These are phyloP conservation scores for Pestalotiopsis sp. DNA, from an alignment of 2,329 filamentous ascomycete species.

Conservation along the genomic window DNA sequence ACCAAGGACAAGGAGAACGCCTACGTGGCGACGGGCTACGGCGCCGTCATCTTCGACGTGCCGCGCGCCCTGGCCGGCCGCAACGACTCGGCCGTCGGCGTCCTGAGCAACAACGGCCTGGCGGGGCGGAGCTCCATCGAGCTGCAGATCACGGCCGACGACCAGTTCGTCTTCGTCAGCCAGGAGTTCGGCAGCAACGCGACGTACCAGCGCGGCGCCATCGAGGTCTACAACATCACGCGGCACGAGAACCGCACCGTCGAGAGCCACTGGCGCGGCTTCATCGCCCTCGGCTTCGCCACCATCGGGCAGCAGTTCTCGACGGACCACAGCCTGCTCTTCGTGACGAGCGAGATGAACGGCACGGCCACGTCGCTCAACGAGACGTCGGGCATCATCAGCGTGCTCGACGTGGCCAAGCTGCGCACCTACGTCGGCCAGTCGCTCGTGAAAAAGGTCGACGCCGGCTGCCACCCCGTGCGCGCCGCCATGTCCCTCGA, in stretches of 20 bases:
- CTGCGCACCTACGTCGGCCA: neutral
- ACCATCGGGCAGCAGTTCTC: slow-evolving; percentile 12
- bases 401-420: slow-evolving; percentile 8
- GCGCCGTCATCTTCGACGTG: slow-evolving; percentile 8
- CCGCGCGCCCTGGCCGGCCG: neutral
- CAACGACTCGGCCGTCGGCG: slow-evolving; percentile 1
- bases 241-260: slow-evolving; percentile 5
- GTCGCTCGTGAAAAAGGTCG: slow-evolving; percentile 6
- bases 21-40: slow-evolving; percentile 8
- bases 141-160: slow-evolving; percentile 1
- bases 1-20: neutral
- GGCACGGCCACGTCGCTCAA: neutral
- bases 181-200: slow-evolving; percentile 9
- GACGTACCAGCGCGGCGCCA: neutral
- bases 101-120: slow-evolving; percentile 2
- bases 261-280: slow-evolving; percentile 1
- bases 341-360: slow-evolving; percentile 12
- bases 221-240: slow-evolving; percentile 10
- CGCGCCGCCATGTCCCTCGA: slow-evolving; percentile 3
- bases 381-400: slow-evolving; percentile 7
- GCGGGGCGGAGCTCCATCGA: slow-evolving; percentile 3
- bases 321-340: neutral
- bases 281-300: slow-evolving; percentile 5
- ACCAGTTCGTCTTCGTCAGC: slow-evolving; percentile 9
- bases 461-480: slow-evolving; percentile 6